phyloP scores from a whole-genome alignment of 192 early-diverging fungal species.

The Podila horticola region DNA sequence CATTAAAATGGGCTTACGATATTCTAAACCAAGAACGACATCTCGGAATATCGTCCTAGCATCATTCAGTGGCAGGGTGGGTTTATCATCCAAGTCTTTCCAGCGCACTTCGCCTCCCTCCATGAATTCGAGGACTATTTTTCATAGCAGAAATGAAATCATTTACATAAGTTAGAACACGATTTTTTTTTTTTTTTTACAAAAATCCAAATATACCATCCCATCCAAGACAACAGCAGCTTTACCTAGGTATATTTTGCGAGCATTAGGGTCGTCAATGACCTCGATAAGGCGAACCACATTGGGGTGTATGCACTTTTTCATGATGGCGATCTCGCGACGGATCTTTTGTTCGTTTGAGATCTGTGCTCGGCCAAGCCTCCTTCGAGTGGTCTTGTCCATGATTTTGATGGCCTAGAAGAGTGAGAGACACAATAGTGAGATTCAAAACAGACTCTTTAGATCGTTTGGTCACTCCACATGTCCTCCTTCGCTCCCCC shows the following conservation, averaged over 20 bases:
- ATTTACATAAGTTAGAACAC: not conserved
- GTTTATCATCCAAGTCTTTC: constrained; percentile 74
- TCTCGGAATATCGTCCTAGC: constrained; percentile 89
- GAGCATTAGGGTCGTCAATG: constrained; percentile 91
- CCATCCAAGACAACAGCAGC: not conserved
- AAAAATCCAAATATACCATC: not conserved
- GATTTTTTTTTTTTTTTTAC: not conserved
- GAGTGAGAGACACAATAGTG: not conserved
- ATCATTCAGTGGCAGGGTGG: constrained; percentile 70
- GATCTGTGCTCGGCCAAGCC: constrained; percentile 50
- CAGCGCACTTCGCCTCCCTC: constrained; percentile 93
- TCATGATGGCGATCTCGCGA: constrained; percentile 95
- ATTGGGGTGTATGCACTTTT: constrained; percentile 94
- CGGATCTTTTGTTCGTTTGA: constrained; percentile 86
- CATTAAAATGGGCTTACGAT: constrained; percentile 67
- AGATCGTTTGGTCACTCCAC: not conserved
- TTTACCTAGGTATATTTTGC: constrained; percentile 92
- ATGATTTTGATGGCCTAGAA: constrained; percentile 57
- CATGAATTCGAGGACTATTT: constrained; percentile 86
- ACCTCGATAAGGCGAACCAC: constrained; percentile 92
- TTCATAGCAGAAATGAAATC: not conserved
- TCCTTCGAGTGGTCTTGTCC: constrained; percentile 51
- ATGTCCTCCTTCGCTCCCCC: not conserved
- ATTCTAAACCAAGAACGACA: constrained; percentile 91
- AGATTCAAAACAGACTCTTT: not conserved